Percentiles rank a stretch among this genome's conserved stretches.
Evolutionary conservation across 139 green algal genomes (phyloP).

Genomic region (Microglena sp.): DNA sequence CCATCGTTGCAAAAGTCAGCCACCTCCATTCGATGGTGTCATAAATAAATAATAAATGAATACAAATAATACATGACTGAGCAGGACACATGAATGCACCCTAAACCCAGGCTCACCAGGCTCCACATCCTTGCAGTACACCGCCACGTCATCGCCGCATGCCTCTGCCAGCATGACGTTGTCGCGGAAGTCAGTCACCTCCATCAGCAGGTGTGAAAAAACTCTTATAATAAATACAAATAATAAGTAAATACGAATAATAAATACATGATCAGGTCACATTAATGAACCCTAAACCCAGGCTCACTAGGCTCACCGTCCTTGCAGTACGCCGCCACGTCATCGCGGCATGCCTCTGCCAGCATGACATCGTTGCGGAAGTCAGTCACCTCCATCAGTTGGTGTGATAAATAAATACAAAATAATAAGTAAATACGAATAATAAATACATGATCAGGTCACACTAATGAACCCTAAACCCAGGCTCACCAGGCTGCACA

Average conservation of each 20-base stretch:
- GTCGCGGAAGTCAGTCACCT: conserved; percentile 42
- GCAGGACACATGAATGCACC: too few species aligned
- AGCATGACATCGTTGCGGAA: conserved; percentile 44
- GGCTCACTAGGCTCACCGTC: neutral
- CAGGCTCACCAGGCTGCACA: conserved; percentile 38
- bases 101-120: too few species aligned
- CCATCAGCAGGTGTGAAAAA: too few species aligned
- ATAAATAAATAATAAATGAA: too few species aligned
- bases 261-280: neutral
- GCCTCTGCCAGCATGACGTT: conserved; percentile 30
- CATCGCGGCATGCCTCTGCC: too few species aligned
- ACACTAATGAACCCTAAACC: too few species aligned
- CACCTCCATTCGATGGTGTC: too few species aligned
- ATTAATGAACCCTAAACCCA: too few species aligned
- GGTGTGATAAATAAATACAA: too few species aligned
- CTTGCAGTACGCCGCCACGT: neutral
- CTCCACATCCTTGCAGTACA: neutral
- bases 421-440: too few species aligned
- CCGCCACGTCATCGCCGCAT: neutral
- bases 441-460: neutral
- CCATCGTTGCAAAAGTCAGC: conserved; percentile 46
- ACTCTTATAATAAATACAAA: too few species aligned
- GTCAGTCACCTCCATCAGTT: conserved; percentile 26
- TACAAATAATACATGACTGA: neutral
- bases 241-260: too few species aligned